Evolutionary conservation across 2,329 filamentous ascomycete genomes (phyloP).

Genomic region (Cordyceps fumosorosea): DNA sequence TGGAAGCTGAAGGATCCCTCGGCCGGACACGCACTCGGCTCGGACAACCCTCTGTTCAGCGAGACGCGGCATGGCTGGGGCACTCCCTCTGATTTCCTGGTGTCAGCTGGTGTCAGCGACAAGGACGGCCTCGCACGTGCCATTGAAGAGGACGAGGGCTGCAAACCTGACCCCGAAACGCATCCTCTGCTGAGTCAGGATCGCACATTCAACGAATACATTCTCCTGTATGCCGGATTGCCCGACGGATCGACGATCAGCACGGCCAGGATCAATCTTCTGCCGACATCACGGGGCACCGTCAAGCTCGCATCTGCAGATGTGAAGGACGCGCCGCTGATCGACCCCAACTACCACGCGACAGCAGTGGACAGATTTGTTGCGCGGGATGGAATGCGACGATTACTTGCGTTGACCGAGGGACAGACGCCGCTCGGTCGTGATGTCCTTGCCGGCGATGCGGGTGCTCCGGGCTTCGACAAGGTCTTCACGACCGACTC

Average conservation of each 20-base stretch:
- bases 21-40: slow-evolving; percentile 27
- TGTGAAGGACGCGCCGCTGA: slow-evolving; percentile 17
- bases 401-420: slow-evolving; percentile 18
- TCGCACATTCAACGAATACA: slow-evolving; percentile 17
- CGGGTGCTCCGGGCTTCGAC: slow-evolving; percentile 16
- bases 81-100: slow-evolving; percentile 31
- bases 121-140: slow-evolving; percentile 24
- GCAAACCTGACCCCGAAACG: slow-evolving; percentile 22
- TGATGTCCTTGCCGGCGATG: slow-evolving; percentile 20
- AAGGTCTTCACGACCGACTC: slow-evolving; percentile 18
- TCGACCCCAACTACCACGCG: slow-evolving; percentile 26
- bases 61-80: slow-evolving; percentile 31
- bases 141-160: slow-evolving; percentile 28
- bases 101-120: slow-evolving; percentile 20
- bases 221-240: slow-evolving; percentile 18
- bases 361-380: slow-evolving; percentile 26
- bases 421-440: slow-evolving; percentile 17
- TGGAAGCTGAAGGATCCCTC: slow-evolving; percentile 27
- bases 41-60: slow-evolving; percentile 28
- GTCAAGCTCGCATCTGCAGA: slow-evolving; percentile 19
- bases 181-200: slow-evolving; percentile 26
- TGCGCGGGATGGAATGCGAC: slow-evolving; percentile 21
- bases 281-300: slow-evolving; percentile 23
- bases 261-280: slow-evolving; percentile 18
- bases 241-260: slow-evolving; percentile 19